These are phyloP conservation scores for Saussurea involucrata DNA, from an alignment of 129 eudicot genomes.

Conservation along the genomic window DNA sequence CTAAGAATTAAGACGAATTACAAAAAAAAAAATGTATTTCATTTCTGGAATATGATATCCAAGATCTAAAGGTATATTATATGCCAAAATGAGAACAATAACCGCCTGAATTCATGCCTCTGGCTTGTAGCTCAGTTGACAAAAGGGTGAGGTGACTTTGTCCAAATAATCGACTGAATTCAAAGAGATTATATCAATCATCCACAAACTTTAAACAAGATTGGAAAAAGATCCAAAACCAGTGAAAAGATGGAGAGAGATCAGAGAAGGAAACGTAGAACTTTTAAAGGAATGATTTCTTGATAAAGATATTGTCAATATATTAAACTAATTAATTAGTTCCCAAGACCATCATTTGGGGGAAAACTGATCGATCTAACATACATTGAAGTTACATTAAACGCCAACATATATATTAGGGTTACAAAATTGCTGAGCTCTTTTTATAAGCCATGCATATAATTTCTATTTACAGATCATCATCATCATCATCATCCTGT, in stretches of 20 bases:
- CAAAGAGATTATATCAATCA: neutral
- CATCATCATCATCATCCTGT: neutral
- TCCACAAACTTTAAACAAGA: neutral
- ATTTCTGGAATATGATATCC: neutral
- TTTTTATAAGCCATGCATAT: slow-evolving; percentile 19
- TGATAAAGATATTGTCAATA: slow-evolving; percentile 1
- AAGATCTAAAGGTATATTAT: neutral
- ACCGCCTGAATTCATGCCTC: neutral
- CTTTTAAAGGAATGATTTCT: too few species aligned
- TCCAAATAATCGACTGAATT: too few species aligned
- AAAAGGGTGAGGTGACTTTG: too few species aligned
- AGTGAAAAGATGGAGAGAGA: neutral
- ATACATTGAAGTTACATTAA: slow-evolving; percentile 16
- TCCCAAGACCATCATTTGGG: slow-evolving; percentile 18
- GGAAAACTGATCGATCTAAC: slow-evolving; percentile 7
- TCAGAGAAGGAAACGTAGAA: neutral
- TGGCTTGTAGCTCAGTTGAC: too few species aligned
- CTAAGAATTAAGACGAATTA: neutral
- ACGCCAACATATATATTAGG: slow-evolving; percentile 19
- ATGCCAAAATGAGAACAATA: too few species aligned
- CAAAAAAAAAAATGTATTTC: neutral
- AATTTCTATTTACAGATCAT: slow-evolving; percentile 25
- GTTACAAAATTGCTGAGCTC: slow-evolving; percentile 42
- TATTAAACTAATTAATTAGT: slow-evolving; percentile 5
- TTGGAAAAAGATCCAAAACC: neutral